Evolutionary conservation across 345 rosid genomes (phyloP), one percentile per base, ranked within the genome.

Genomic region (Citrus inodora): DNA sequence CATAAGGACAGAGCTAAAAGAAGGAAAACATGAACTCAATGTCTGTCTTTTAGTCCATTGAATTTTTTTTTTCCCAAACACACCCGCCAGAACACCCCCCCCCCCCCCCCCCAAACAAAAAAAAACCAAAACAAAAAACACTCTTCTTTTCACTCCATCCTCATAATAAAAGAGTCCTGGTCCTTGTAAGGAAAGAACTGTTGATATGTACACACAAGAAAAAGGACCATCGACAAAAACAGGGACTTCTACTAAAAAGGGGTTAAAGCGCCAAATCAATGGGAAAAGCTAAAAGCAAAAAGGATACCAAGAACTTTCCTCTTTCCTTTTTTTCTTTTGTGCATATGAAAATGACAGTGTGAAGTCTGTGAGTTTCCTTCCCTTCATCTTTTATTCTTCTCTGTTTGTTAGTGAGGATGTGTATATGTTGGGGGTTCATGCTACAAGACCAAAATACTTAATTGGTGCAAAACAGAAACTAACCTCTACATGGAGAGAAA

Each of bases 401-500:
- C 9, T 13, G 4, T 25, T 25, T 38, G 72, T n/a, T 22, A 38
- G 56, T 24, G 53, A 24, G 5, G 21, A 14, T 40, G 56, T 40
- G 33, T 13, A 3, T 8, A 16, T 27, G 10, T 46, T 70, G 35
- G 35, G 37, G 59, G n/a, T 28, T 30, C 25, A 40, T 30, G 66
- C 28, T 25, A 69, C 35, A 2, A 8, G 33, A 27, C 55, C 56
- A 69, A 27, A 40, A 59, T 19, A 40, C 59, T 60, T 74, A 46
- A 30, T n/a, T n/a, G 4, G 35, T 40, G 7, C 1, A 76, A 65
- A 35, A 28, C 68, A 22, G 60, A 80, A 81, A 83, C 86, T 76
- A 79, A 94, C 99, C 98, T 97, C 99, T 19, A 97, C 98, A 82
- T 97, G 99, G 74, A 97, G 97, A 74, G 98, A 97, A 71, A 97